Evolutionary conservation across 768 basidiomycete species (phyloP), one percentile per base, ranked within the genome.

Genomic region (Gymnopilus junonius): DNA sequence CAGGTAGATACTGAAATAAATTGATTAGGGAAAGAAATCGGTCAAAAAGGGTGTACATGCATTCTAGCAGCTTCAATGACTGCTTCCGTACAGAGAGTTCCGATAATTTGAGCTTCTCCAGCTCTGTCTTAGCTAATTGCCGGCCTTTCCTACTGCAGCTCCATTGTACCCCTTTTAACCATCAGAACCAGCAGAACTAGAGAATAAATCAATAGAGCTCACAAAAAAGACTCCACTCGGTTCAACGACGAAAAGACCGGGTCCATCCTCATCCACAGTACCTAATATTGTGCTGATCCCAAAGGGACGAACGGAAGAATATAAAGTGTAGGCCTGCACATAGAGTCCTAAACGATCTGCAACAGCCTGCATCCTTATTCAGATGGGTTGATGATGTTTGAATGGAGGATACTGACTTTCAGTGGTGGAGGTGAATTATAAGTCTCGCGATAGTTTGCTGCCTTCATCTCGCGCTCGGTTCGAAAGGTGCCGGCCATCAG

Each of bases 291-390:
- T 91, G 72, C 94, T 95, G 71, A 97, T 90, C 20, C 97, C 97
- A 70, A 99, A 99, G 0, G 97, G 97, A 40, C 97, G 89, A 37
- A 99, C 97, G 23, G 96, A 98, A 1, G 96, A 98, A 79, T 99
- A 98, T 40, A 98, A 87, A 6, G 97, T 99, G 79, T 98, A 99
- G 45, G 90, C 88, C 79, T 99, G 97, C 8, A 94, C 90, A 75
- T 94, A 97, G n/a, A 87, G 83, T 1, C 92, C 90, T 46, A 99
- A 71, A 62, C 96, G 91, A 72, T 94, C 91, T 58, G 91, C 77
- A 21, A 81, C 67, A 50, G 70, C 69, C 81, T 82, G 59, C 27
- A 31, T 12, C 23, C 20, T 17, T 12, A 27, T 7, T 56, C 14
- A 57, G 37, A 39, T 11, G 8, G 31, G 23, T 42, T 17, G 8